Percentiles rank a stretch among this genome's conserved stretches.
These are phyloP conservation scores for Aspergillus sp. DNA, from an alignment of 2,329 filamentous ascomycete species.

Conservation along the genomic window DNA sequence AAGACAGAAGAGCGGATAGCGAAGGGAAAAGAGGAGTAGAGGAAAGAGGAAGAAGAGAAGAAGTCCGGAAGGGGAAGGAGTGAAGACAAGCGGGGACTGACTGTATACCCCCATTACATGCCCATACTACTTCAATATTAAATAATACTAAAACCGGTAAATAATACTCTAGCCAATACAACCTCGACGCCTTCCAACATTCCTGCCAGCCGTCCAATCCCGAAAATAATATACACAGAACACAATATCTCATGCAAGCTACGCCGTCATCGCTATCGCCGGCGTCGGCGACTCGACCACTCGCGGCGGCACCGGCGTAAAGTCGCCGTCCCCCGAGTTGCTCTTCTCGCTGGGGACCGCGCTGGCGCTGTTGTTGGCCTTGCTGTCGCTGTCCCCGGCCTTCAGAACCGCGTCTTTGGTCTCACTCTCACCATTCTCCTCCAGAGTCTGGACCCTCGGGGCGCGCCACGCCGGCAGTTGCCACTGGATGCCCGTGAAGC, in stretches of 20 bases:
- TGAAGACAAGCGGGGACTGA: too few relatives aligned
- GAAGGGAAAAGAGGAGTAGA: not conserved
- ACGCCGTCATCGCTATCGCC: conserved; percentile 31
- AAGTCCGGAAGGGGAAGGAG: conserved; percentile 1
- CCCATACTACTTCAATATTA: not conserved
- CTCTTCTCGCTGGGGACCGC: conserved; percentile 53
- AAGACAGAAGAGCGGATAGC: not conserved
- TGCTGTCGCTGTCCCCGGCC: conserved; percentile 47
- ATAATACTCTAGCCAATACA: conserved; percentile 2
- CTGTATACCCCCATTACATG: too few relatives aligned
- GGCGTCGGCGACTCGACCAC: conserved; percentile 46
- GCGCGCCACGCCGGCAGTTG: conserved; percentile 74
- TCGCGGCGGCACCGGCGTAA: conserved; percentile 37
- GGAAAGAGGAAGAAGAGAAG: not conserved
- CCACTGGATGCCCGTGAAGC: conserved; percentile 83
- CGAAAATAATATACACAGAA: conserved; percentile 19
- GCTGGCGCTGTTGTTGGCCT: conserved; percentile 47
- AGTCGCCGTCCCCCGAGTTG: conserved; percentile 41
- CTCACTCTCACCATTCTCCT: conserved; percentile 60
- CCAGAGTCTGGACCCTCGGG: conserved; percentile 19
- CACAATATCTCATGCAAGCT: conserved; percentile 5
- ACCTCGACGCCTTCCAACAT: conserved; percentile 2
- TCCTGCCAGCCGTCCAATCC: not conserved
- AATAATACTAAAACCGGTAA: conserved; percentile 2
- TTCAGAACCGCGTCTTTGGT: conserved; percentile 45